Evolutionary conservation across 2,329 filamentous ascomycete species (phyloP).

Genomic region (Simplicillium sp.): DNA sequence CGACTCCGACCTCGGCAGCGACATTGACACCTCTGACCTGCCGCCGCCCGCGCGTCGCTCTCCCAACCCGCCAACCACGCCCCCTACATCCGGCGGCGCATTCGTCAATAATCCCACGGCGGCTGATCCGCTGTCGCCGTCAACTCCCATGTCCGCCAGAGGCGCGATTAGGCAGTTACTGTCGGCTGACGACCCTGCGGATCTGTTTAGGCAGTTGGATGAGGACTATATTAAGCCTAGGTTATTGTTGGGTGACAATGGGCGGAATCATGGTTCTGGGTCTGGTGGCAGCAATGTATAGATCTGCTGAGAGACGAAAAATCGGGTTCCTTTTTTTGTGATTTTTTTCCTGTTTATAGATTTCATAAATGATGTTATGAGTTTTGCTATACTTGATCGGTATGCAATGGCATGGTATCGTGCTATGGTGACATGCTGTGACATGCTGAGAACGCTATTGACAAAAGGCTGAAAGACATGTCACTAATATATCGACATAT

Average conservation of each 20-base stretch:
- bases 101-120: constrained; percentile 17
- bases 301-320: constrained; percentile 5
- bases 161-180: constrained; percentile 75
- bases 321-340: constrained; percentile 1
- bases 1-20: constrained; percentile 52
- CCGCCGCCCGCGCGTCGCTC: constrained; percentile 47
- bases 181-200: constrained; percentile 78
- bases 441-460: no score
- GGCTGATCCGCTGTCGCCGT: constrained; percentile 16
- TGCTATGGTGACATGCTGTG: no score
- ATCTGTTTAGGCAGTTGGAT: constrained; percentile 84
- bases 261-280: constrained; percentile 5
- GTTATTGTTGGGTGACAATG: constrained; percentile 57
- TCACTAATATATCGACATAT: no score
- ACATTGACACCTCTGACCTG: constrained; percentile 58
- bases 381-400: no score
- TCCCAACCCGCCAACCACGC: constrained; percentile 20
- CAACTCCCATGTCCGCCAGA: constrained; percentile 54
- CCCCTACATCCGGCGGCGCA: constrained; percentile 17
- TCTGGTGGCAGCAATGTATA: constrained; percentile 17
- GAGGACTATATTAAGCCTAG: constrained; percentile 95
- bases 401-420: no score
- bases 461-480: no score
- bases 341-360: neutral
- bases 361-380: no score